Evolutionary conservation across 2,329 filamentous ascomycete species (phyloP).

Genomic region (Apiospora pterosperma): DNA sequence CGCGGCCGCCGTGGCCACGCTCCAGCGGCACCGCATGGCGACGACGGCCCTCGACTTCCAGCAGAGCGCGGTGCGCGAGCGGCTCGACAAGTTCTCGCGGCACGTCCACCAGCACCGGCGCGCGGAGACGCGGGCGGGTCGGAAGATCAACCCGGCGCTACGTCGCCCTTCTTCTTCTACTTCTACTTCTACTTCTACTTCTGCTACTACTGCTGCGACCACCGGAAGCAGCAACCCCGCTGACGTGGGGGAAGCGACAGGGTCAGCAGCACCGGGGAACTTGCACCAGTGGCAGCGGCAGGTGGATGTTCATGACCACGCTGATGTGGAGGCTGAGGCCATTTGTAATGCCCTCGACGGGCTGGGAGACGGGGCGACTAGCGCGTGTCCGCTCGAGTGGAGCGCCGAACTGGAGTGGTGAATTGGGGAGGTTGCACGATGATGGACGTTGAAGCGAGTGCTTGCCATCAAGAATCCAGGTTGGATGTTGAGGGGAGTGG

Average conservation of each 20-base stretch:
- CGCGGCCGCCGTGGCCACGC: neutral
- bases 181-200: neutral
- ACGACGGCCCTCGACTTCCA: conserved; percentile 6
- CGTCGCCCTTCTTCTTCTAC: neutral
- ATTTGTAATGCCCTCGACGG: conserved; percentile 18
- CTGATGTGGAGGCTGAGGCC: conserved; percentile 1
- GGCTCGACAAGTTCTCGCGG: conserved; percentile 9
- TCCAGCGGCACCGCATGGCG: neutral
- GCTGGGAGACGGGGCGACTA: neutral
- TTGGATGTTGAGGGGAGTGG: too few species aligned
- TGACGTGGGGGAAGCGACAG: neutral
- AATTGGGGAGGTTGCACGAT: neutral
- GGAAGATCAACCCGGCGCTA: conserved; percentile 5
- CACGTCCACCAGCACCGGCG: conserved; percentile 7
- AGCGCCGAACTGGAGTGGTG: neutral
- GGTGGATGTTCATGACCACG: neutral
- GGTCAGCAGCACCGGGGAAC: neutral
- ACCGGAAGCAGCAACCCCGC: neutral
- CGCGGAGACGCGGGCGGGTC: neutral
- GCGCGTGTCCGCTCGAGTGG: neutral
- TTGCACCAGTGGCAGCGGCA: neutral
- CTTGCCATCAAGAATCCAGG: too few species aligned
- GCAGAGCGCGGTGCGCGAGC: conserved; percentile 8
- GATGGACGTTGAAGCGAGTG: too few species aligned
- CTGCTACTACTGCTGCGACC: neutral